Conservation (phyloP, 2,329 filamentous ascomycete species). For the Plectosphaerella cucumerina region DNA sequence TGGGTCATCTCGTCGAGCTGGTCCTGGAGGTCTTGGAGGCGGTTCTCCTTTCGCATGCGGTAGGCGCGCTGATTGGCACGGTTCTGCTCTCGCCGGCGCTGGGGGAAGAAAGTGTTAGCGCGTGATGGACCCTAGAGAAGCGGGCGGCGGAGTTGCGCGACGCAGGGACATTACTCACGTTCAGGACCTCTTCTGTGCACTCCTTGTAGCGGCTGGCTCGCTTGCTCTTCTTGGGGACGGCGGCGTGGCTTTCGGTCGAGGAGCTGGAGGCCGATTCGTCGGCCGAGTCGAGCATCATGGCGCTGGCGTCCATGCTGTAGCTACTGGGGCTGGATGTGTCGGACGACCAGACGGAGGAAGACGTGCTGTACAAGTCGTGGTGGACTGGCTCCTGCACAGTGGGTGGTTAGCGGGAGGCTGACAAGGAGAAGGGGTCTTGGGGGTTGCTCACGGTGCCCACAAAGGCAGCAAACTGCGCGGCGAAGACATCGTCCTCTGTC, state of each 20-base stretch:
- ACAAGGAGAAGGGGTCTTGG: background rate
- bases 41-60: constrained; percentile 3
- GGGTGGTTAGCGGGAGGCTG: background rate
- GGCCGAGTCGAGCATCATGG: constrained; percentile 5
- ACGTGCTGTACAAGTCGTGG: constrained; percentile 8
- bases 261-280: constrained; percentile 7
- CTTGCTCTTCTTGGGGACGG: constrained; percentile 5
- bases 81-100: constrained; percentile 2
- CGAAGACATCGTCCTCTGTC: constrained; percentile 8
- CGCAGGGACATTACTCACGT: constrained; percentile 5
- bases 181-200: constrained; percentile 11
- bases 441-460: constrained; percentile 1
- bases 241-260: background rate
- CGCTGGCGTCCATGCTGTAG: constrained; percentile 7
- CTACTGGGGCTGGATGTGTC: constrained; percentile 7
- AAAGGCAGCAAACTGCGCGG: constrained; percentile 8
- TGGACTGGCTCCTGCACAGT: constrained; percentile 2
- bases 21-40: background rate
- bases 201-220: constrained; percentile 11
- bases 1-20: background rate
- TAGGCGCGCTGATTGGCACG: constrained; percentile 3
- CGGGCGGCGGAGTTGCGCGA: background rate
- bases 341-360: constrained; percentile 8
- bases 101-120: background rate
- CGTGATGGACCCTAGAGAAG: background rate